phyloP scores from a whole-genome alignment of 257 asterid genomes.

The Solanum tarijense region DNA sequence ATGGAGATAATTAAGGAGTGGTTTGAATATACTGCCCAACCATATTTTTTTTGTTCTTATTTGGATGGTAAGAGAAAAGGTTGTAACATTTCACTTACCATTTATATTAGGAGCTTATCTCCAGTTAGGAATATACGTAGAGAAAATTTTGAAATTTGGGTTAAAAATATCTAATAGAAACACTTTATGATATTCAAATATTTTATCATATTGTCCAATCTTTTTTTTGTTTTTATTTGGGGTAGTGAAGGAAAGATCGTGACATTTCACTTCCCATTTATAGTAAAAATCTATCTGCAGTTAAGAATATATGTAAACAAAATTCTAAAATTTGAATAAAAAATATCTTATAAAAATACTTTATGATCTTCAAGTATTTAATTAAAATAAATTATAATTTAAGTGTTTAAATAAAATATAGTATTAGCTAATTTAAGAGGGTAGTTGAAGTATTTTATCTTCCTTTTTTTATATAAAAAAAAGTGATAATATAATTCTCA shows the following conservation, averaged over 20 bases:
- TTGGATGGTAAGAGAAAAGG: neutral
- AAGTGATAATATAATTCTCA: neutral
- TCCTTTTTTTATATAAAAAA: neutral
- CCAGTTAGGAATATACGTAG: too few species aligned
- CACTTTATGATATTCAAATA: too few species aligned
- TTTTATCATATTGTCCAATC: too few species aligned
- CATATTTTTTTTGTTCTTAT: neutral
- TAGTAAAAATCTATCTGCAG: fast-evolving
- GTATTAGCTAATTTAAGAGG: neutral
- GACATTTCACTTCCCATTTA: neutral
- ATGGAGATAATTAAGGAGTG: neutral
- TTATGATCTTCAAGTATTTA: neutral
- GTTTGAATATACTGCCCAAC: neutral
- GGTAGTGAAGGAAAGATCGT: neutral
- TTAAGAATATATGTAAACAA: neutral
- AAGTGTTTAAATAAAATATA: neutral
- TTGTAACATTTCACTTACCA: neutral
- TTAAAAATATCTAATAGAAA: fast-evolving
- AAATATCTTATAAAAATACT: too few species aligned
- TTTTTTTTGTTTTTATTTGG: neutral
- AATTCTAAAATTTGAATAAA: neutral
- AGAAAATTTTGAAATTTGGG: too few species aligned
- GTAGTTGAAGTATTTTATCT: neutral
- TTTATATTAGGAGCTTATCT: neutral
- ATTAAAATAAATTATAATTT: neutral